Base-by-base conservation (phyloP, 768 basidiomycete genomes). In the Panellus pusillus region DNA sequence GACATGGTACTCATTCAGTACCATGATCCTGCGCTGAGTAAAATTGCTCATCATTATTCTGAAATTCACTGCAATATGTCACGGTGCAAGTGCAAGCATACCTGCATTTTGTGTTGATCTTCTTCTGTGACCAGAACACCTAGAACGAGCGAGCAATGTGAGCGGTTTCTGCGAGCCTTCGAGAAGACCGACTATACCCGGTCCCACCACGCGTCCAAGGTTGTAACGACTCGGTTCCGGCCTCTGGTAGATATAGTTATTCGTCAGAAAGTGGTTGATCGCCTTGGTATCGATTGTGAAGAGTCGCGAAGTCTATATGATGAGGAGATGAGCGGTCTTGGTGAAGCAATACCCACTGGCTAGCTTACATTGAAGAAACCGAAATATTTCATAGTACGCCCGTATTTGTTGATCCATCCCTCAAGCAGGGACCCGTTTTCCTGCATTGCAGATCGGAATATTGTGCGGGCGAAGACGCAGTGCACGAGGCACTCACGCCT, bases 11-110 rank as follows among this genome's bases (percentile, higher is more conserved):
- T 24, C 47, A 52, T 49, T 13, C 0, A 38, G 18, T 44, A 59
- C 58, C 53, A 59, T 54, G 8, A 59, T 59, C 41, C 41, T 59
- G 40, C 58, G 58, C 58, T 58, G 24, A 31, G 24, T 27, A 4
- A 49, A 35, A 28, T 9, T 15, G 20, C 52, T 57, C 37, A 12
- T 52, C 19, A 39, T 18, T 27, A 29, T 38, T 47, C 6, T 12
- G n/a, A 38, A 28, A 9, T 18, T 35, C 6, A 11, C 0, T 32
- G 18, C 32, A 38, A 17, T 27, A 36, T 13, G 35, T 24, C 24
- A 24, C 24, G 24, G 24, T 24, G 24, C 24, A 24, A 24, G 24
- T 24, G 6, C 5, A 36, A 14, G 27, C 44, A 18, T 31, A 60
- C 58, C 53, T 60, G 58, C 29, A 32, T 48, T 45, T 50, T 46